Percentiles rank a stretch among this genome's conserved stretches.
Conservation (phyloP, 1,284 basidiomycete genomes). For the Cryptococcus floricola region DNA sequence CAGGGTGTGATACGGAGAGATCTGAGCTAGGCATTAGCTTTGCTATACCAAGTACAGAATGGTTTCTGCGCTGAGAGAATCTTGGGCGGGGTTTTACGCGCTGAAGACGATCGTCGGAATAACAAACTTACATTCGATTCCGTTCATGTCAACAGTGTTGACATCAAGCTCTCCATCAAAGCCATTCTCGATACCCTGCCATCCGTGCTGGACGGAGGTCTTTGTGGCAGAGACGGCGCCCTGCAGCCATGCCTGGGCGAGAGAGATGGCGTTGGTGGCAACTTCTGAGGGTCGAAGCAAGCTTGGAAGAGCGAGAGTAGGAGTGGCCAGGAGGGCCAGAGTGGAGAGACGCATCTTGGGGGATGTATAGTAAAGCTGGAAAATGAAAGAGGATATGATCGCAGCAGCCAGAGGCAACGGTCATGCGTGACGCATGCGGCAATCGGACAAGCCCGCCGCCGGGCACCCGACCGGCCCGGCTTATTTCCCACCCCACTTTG, state of each 20-base stretch:
- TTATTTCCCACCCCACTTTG: too few species aligned
- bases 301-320: slow-evolving; percentile 21
- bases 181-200: slow-evolving; percentile 50
- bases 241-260: slow-evolving; percentile 30
- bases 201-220: slow-evolving; percentile 4
- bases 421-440: not conserved
- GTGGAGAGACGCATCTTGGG: slow-evolving; percentile 20
- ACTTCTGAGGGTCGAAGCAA: slow-evolving; percentile 20
- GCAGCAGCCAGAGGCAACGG: not conserved
- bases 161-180: slow-evolving; percentile 48
- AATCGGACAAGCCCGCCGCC: not conserved
- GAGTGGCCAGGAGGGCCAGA: slow-evolving; percentile 14
- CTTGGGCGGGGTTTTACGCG: not conserved
- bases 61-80: too few species aligned
- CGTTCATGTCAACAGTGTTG: slow-evolving; percentile 56
- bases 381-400: not conserved
- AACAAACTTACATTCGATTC: slow-evolving; percentile 62
- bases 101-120: slow-evolving; percentile 1
- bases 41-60: too few species aligned
- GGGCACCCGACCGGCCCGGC: not conserved
- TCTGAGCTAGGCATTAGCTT: slow-evolving; percentile 15
- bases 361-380: not conserved
- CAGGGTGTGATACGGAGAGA: slow-evolving; percentile 60
- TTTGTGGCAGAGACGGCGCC: slow-evolving; percentile 21
- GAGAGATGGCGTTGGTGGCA: slow-evolving; percentile 19